phyloP scores from a whole-genome alignment of 2,329 filamentous ascomycete genomes.

The Plenodomus lindquistii region DNA sequence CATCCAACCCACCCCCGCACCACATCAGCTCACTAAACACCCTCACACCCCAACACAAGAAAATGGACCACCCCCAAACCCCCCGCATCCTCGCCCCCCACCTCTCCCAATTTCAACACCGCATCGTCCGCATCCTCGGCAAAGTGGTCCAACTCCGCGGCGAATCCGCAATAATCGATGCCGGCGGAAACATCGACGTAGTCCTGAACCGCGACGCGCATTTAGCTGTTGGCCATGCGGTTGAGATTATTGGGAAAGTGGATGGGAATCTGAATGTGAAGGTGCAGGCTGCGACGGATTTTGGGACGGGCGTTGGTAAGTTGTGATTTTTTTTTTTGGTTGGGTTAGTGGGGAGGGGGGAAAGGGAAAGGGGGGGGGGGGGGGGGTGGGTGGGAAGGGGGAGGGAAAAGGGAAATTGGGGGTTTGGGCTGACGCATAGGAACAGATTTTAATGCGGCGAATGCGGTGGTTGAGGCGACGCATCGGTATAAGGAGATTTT shows the following conservation, averaged over 20 bases:
- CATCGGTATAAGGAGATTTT: slow-evolving; percentile 83
- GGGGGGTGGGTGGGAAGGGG: background rate
- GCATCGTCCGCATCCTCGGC: slow-evolving; percentile 82
- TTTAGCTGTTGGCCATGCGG: slow-evolving; percentile 69
- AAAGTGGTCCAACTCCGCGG: slow-evolving; percentile 82
- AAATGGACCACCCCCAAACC: slow-evolving; percentile 52
- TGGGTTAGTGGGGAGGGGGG: background rate
- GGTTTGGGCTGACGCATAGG: background rate
- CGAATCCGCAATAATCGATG: slow-evolving; percentile 78
- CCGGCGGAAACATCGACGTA: slow-evolving; percentile 74
- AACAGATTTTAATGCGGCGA: slow-evolving; percentile 73
- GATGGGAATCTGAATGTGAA: slow-evolving; percentile 73
- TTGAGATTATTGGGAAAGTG: slow-evolving; percentile 80
- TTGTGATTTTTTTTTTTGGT: slow-evolving; percentile 20
- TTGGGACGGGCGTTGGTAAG: slow-evolving; percentile 71
- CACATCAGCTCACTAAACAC: background rate
- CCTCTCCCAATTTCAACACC: slow-evolving; percentile 71
- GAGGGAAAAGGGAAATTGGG: background rate
- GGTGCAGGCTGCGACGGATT: slow-evolving; percentile 69
- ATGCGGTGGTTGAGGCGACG: slow-evolving; percentile 82
- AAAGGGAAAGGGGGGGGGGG: background rate
- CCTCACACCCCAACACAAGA: background rate
- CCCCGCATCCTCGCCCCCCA: slow-evolving; percentile 83
- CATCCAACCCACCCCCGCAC: background rate
- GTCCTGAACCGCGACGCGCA: slow-evolving; percentile 74